Conservation (phyloP, 805 yeast genomes). For the Clavispora asparagi region DNA sequence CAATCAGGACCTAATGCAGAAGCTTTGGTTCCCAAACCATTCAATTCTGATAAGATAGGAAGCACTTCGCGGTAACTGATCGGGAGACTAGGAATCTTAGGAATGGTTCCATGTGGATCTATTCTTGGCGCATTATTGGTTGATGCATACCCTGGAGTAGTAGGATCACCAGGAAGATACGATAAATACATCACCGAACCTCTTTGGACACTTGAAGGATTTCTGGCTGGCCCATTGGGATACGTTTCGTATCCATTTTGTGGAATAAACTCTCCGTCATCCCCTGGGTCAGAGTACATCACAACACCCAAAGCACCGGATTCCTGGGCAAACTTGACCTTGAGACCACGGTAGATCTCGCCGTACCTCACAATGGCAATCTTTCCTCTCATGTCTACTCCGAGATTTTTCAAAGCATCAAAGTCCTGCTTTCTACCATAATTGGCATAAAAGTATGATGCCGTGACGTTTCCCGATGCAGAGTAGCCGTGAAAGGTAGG, state of each 20-base stretch:
- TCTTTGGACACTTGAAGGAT: conserved; percentile 5
- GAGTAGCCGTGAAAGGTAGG: conserved; percentile 8
- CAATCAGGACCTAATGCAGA: conserved; percentile 3
- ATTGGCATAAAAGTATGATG: conserved; percentile 7
- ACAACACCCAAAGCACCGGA: conserved; percentile 5
- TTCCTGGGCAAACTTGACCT: conserved; percentile 8
- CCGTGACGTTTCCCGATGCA: conserved; percentile 5
- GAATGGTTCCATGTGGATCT: conserved; percentile 4
- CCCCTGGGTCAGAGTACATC: conserved; percentile 7
- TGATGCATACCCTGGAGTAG: conserved; percentile 7
- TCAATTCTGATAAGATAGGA: conserved; percentile 4
- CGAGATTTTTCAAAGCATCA: background rate
- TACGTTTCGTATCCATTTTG: conserved; percentile 6
- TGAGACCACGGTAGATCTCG: conserved; percentile 6
- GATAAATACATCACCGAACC: conserved; percentile 8
- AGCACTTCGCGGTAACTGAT: conserved; percentile 5
- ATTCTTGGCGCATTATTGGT: background rate
- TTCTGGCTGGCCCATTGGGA: conserved; percentile 6
- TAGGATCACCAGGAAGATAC: conserved; percentile 7
- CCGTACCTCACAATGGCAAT: conserved; percentile 8
- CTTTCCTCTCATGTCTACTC: conserved; percentile 3
- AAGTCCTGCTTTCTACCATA: conserved; percentile 6
- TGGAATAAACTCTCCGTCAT: conserved; percentile 6
- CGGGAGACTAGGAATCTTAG: conserved; percentile 7
- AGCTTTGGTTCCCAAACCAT: conserved; percentile 2